phyloP scores from a whole-genome alignment of 1,139 yeast species.

The Zhuliangozyma parablackwelliae region DNA sequence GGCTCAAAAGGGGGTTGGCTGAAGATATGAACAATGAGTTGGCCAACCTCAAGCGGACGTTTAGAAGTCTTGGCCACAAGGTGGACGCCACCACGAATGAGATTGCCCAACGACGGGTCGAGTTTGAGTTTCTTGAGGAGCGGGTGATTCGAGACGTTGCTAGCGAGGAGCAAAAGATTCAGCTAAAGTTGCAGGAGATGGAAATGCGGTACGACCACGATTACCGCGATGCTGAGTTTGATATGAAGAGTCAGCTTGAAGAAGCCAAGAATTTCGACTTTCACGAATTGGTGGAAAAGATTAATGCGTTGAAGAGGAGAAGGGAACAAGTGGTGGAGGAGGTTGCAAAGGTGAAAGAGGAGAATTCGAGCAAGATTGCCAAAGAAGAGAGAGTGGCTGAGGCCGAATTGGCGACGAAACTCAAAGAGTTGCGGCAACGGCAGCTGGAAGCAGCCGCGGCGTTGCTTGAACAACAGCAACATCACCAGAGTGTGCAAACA shows the following conservation, averaged over 20 bases:
- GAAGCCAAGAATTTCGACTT: conserved; percentile 25
- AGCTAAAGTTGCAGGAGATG: conserved; percentile 20
- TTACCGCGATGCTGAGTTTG: conserved; percentile 28
- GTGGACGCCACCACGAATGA: conserved; percentile 16
- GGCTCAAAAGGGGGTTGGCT: conserved; percentile 4
- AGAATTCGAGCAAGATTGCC: conserved; percentile 8
- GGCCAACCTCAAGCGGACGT: conserved; percentile 18
- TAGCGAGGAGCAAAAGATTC: conserved; percentile 23
- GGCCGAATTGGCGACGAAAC: not conserved
- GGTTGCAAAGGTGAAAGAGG: conserved; percentile 4
- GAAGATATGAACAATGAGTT: conserved; percentile 21
- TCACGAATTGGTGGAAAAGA: conserved; percentile 15
- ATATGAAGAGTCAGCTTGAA: conserved; percentile 27
- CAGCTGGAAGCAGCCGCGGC: not conserved
- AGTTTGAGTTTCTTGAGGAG: conserved; percentile 24
- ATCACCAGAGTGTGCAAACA: not conserved
- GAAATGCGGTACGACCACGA: conserved; percentile 22
- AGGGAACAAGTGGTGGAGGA: conserved; percentile 2
- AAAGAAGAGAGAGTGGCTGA: not conserved
- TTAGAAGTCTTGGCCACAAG: conserved; percentile 18
- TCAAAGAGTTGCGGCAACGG: not conserved
- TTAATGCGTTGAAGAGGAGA: conserved; percentile 14
- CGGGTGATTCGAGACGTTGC: conserved; percentile 24
- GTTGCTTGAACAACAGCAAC: conserved; percentile 6
- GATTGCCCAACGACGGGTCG: conserved; percentile 15